Evolutionary conservation across 345 rosid species (phyloP), one percentile per base, ranked within the genome.

Genomic region (Cardamine occulta): DNA sequence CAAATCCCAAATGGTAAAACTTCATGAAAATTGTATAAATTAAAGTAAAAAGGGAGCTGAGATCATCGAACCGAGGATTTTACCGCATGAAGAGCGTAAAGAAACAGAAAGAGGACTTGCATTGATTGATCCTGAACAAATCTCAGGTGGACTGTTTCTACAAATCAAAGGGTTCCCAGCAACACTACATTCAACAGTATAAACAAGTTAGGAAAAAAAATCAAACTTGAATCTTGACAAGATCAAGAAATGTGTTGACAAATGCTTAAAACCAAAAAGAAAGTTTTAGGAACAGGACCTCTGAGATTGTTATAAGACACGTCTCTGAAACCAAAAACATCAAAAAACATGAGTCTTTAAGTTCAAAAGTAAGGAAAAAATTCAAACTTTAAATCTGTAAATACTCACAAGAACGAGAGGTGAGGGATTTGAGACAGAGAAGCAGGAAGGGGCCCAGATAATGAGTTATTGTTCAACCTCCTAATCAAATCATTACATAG

Each of bases 391-490:
- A 68, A 51, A 63, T 57, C 51, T 73, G 54, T 26, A 48, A 18
- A 80, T 29, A 87, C 98, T 88, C 83, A 91, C 98, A 93, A 79
- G 90, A 93, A 93, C 39, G 89, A 85, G 73, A 93, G 97, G 64
- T 70, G 83, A 70, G 94, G 82, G 75, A 85, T 81, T 84, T 87
- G 85, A 81, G 93, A 86, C 34, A 93, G 73, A 76, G 89, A 85
- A 59, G 76, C 84, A 56, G 98, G 97, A 64, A 91, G 86, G 62
- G 88, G 83, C 58, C 98, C 97, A 76, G 90, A 85, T 74, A 93
- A 82, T 83, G 92, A 89, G 75, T 93, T 93, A 80, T 93, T 91
- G 87, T 93, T 93, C 80, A 93, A 85, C 83, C 98, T 91, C 87
- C 98, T 93, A 78, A 61, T 73, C 11, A 13, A 61, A 69, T 68